Evolutionary conservation across 1,284 basidiomycete genomes (phyloP), one percentile per base, ranked within the genome.

Genomic region (Pseudomicrostroma phylloplanum): DNA sequence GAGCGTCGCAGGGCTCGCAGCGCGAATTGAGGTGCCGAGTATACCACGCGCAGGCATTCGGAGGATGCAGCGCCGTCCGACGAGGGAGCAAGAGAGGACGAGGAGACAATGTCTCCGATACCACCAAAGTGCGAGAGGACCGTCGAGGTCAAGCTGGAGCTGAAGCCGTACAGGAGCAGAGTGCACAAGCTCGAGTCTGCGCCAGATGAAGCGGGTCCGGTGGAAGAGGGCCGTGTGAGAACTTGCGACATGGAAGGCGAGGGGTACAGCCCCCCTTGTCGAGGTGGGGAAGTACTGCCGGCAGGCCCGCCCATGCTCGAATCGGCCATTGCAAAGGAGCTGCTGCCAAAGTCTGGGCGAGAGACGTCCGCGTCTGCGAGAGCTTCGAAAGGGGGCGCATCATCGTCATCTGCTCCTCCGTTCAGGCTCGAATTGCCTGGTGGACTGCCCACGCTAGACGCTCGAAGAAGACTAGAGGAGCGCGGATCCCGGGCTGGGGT

Each of bases 101-200:
- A 19, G 3, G 57, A 58, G 11, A 26, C 36, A 12, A 55, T 36
- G 11, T 57, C 59, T 1, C 59, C 59, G 39, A 60, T 36, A 6
- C 21, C 23, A n/a, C 36, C 23, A 43, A 55, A 60, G 39, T 60
- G 59, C 19, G 54, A 49, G 21, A 48, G 36, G 43, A 60, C 59
- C 19, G 59, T 43, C 9, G 55, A 36, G 19, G 15, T 41, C 4
- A 46, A 19, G 19, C 15, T 21, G 23, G 59, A 39, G 40, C 26
- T 15, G 59, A 60, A 60, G 56, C 59, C 59, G 30, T 60, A 60
- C 17, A 60, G 7, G 23, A 60, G 11, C 2, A 60, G 36, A 25
- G 59, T 57, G 56, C 56, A 54, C 26, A 54, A 23, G 13, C 21
- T 26, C 21, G 51, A 54, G 8, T 54, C 51, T 17, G 43, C 43